These are phyloP conservation scores for Cajanus cajan DNA, from an alignment of 306 rosid species.

Conservation along the genomic window DNA sequence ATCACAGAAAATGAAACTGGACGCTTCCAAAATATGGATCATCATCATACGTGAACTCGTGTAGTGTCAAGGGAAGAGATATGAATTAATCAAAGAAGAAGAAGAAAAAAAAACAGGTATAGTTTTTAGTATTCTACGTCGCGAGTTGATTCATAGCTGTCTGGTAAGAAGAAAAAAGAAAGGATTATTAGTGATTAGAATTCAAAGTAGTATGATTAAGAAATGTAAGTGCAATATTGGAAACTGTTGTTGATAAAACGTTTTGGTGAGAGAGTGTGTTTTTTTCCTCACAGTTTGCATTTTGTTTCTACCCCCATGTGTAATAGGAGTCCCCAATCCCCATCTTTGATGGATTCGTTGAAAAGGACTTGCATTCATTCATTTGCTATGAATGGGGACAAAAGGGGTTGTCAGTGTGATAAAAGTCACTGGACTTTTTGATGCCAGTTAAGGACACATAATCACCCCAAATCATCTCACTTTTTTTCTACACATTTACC, in stretches of 20 bases:
- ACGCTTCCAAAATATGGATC: constrained; percentile 18
- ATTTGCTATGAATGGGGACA: constrained; percentile 32
- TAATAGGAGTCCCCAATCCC: not conserved
- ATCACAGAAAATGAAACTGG: not conserved
- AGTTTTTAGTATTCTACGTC: not conserved
- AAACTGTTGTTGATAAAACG: not conserved
- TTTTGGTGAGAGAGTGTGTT: not conserved
- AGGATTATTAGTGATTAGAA: constrained; percentile 26
- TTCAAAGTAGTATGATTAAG: constrained; percentile 47
- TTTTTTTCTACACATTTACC: constrained; percentile 6
- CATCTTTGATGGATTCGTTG: constrained; percentile 27
- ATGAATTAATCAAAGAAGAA: too few species aligned
- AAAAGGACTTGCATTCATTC: constrained; percentile 29
- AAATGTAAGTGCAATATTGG: constrained; percentile 16
- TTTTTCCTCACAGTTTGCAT: not conserved
- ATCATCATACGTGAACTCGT: not conserved
- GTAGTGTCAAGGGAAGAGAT: constrained; percentile 5
- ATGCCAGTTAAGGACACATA: constrained; percentile 31
- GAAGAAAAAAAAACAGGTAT: not conserved
- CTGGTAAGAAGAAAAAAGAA: constrained; percentile 3
- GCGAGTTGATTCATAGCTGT: constrained; percentile 35
- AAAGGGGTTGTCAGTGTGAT: constrained; percentile 44
- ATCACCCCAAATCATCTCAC: constrained; percentile 33
- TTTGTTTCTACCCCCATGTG: constrained; percentile 1
- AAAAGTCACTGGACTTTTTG: constrained; percentile 43